Base-by-base conservation (phyloP, 345 rosid species). In the Triadica sebifera region DNA sequence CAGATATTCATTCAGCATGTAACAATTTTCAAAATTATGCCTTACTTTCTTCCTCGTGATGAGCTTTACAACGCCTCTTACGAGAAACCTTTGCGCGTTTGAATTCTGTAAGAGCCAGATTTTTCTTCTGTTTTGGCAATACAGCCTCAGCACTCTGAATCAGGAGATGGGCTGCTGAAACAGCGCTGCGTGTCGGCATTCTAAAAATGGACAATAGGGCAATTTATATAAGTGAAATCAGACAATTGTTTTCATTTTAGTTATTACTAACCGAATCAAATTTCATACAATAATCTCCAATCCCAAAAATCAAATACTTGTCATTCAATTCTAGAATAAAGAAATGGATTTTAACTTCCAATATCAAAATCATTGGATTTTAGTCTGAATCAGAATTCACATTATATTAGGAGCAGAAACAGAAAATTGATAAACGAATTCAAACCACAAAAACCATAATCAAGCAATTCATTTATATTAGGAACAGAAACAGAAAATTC, bases 81-180 rank as follows among this genome's bases (percentile, higher is more conserved):
- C 74, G 84, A 70, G 93, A 90, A 77, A 94, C 89, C 80, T 80
- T 91, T 6, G 98, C 93, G 29, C 84, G 90, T 82, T 87, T 94
- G 77, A 85, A 89, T 84, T 92, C 93, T 19, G 80, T 78, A 65
- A 88, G 71, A 38, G 90, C 94, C 72, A 86, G 69, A 75, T 76
- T 90, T 79, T 83, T 94, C 87, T 88, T 92, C 85, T 94, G 97
- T 87, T 94, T 94, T 0, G 97, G 98, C 69, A 94, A 64, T 15
- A 76, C 76, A 12, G 88, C 84, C 80, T 91, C 94, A 11, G 87
- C 91, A 73, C 93, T 87, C 80, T 86, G 93, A 56, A 84, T 52
- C 29, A 94, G 89, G 69, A 77, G 78, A 70, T 87, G 89, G 41
- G 93, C 90, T 6, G 97, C 97, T 55, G 96, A 83, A 79, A 82